Conservation (phyloP, 441 rosid genomes). For the Corymbia citriodora region DNA sequence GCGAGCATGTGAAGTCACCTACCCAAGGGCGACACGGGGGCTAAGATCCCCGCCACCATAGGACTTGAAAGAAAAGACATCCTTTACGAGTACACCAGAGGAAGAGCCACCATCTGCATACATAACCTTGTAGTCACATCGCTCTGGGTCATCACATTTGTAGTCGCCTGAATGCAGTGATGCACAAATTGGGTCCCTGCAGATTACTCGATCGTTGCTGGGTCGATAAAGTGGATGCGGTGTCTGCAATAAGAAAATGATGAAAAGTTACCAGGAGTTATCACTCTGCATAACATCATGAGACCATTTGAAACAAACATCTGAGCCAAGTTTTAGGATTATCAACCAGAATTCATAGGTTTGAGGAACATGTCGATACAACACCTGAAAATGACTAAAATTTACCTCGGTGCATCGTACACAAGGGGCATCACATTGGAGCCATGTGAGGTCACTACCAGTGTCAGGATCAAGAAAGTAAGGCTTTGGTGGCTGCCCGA, state of each 20-base stretch:
- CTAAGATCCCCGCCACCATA: conserved; percentile 50
- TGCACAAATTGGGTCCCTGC: conserved; percentile 70
- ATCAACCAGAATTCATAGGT: neutral
- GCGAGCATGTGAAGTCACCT: neutral
- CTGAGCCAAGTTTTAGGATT: neutral
- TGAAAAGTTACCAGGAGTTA: neutral
- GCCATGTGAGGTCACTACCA: conserved; percentile 98
- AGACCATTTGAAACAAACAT: neutral
- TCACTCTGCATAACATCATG: neutral
- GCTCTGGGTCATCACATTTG: conserved; percentile 47
- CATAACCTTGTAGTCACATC: conserved; percentile 83
- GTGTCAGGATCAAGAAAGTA: conserved; percentile 91
- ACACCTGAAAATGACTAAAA: neutral
- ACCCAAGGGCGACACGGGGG: conserved; percentile 86
- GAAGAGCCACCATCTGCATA: conserved; percentile 98
- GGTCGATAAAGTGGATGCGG: conserved; percentile 90
- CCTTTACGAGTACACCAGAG: conserved; percentile 81
- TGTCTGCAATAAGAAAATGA: conserved; percentile 39
- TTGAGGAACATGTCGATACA: neutral
- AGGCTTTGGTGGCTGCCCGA: conserved; percentile 80
- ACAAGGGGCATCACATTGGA: conserved; percentile 89
- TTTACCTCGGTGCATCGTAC: conserved; percentile 57
- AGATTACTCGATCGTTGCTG: conserved; percentile 50
- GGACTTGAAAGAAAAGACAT: conserved; percentile 61
- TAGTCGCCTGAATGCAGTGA: conserved; percentile 57